Conservation (phyloP, 306 rosid genomes). For the Casuarina glauca region DNA sequence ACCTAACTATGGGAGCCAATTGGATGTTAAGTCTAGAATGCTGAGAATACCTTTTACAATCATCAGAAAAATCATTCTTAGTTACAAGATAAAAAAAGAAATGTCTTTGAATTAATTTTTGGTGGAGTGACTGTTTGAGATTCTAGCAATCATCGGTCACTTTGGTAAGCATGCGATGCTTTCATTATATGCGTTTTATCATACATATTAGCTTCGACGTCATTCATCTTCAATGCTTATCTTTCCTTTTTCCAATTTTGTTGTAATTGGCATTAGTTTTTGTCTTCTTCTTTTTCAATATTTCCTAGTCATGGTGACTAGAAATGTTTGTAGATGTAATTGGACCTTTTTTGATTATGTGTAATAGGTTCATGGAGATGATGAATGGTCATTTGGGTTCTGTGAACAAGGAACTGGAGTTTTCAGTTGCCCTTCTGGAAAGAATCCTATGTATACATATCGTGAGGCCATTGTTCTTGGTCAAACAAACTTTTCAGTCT, state of each 20-base stretch:
- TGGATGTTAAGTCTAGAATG: not conserved
- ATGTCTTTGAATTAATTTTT: not conserved
- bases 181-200: not conserved
- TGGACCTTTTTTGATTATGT: constrained; percentile 20
- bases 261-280: not conserved
- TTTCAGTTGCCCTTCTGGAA: constrained; percentile 87
- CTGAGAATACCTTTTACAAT: not conserved
- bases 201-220: not conserved
- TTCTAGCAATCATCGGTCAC: not conserved
- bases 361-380: constrained; percentile 77
- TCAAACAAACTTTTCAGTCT: constrained; percentile 59
- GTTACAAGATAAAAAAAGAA: not conserved
- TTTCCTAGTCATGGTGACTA: not conserved
- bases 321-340: constrained; percentile 18
- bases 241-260: not conserved
- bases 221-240: not conserved
- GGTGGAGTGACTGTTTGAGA: too few species aligned
- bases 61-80: not conserved
- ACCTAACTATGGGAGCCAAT: not conserved
- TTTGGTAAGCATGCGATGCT: not conserved
- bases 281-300: not conserved
- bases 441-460: constrained; percentile 93
- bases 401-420: constrained; percentile 98
- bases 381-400: constrained; percentile 98
- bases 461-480: constrained; percentile 83